Evolutionary conservation across 306 rosid species (phyloP), one percentile per base, ranked within the genome.

Genomic region (Ceratonia siliqua): DNA sequence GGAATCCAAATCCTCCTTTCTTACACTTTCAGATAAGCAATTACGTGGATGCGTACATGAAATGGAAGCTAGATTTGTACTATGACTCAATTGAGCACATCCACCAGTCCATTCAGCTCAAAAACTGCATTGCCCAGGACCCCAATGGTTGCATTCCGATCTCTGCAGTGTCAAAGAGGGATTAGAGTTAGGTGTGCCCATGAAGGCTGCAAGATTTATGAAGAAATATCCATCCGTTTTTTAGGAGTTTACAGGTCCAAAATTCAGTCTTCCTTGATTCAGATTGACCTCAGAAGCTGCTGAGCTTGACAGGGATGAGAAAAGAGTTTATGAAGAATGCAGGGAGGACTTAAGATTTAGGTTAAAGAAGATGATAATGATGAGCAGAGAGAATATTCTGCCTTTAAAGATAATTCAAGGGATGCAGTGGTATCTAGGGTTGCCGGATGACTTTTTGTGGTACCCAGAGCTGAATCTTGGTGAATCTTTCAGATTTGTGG

Each of bases 341-440:
- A 81, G 79, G 79, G 83, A 79, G 39, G 92, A 92, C 21, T 75
- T 92, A 65, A 85, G 81, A 36, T 74, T 69, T 27, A 87, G 96
- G 88, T 72, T 92, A 79, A 87, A 85, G 85, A 92, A 83, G 82
- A 79, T 92, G 58, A 87, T 92, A 61, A 43, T 87, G 86, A 87
- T 92, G 96, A 88, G 89, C 32, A 82, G 66, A 75, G 87, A 72
- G 21, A 77, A 82, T 14, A 89, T 82, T 68, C 67, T 92, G 58
- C 98, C 96, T 35, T 79, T 92, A 72, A 90, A 87, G 71, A 87
- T 92, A 65, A 79, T 90, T 39, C 86, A 84, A 62, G 96, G 98
- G 66, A 87, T 92, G 98, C 83, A 82, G 41, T 92, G 98, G 98
- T 87, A 85, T 85, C 74, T 92, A 82, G 98, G 98, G 59, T 68